Percentiles rank a stretch among this genome's conserved stretches.
Evolutionary conservation across 1,284 basidiomycete species (phyloP).

Genomic region (Porphyrellus sp.): DNA sequence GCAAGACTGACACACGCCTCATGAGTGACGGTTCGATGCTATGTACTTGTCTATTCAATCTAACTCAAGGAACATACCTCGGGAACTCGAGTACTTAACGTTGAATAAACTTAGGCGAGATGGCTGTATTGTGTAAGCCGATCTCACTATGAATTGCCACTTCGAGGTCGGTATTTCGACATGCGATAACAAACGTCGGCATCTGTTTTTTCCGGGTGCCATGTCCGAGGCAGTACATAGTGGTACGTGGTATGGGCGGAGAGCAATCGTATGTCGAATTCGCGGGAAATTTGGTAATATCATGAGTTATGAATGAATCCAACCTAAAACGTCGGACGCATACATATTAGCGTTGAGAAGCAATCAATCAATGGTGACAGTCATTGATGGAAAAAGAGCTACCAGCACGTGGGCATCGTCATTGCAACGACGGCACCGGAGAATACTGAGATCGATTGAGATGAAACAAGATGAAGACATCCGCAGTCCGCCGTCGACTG

Average conservation of each 20-base stretch:
- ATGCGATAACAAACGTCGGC: conserved; percentile 34
- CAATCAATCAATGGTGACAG: not conserved
- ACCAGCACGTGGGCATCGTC: conserved; percentile 23
- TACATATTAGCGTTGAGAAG: not conserved
- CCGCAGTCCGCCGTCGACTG: not conserved
- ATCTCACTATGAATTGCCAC: conserved; percentile 52
- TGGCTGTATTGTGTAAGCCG: too few relatives aligned
- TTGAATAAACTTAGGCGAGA: too few relatives aligned
- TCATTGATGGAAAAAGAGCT: conserved; percentile 23
- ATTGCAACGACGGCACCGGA: conserved; percentile 7
- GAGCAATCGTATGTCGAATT: not conserved
- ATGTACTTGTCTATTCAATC: conserved; percentile 6
- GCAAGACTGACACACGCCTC: conserved; percentile 54
- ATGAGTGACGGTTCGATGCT: conserved; percentile 24
- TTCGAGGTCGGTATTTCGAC: conserved; percentile 45
- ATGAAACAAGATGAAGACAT: not conserved
- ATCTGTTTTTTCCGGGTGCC: conserved; percentile 24
- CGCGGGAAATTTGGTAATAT: not conserved
- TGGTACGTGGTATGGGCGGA: not conserved
- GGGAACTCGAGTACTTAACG: conserved; percentile 58
- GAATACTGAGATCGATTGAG: not conserved
- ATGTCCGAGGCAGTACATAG: not conserved
- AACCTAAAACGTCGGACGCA: conserved; percentile 8
- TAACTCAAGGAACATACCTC: conserved; percentile 37
- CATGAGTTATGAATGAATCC: conserved; percentile 5